Evolutionary conservation across 345 rosid genomes (phyloP), one percentile per base, ranked within the genome.

Genomic region (Brassica cretica): DNA sequence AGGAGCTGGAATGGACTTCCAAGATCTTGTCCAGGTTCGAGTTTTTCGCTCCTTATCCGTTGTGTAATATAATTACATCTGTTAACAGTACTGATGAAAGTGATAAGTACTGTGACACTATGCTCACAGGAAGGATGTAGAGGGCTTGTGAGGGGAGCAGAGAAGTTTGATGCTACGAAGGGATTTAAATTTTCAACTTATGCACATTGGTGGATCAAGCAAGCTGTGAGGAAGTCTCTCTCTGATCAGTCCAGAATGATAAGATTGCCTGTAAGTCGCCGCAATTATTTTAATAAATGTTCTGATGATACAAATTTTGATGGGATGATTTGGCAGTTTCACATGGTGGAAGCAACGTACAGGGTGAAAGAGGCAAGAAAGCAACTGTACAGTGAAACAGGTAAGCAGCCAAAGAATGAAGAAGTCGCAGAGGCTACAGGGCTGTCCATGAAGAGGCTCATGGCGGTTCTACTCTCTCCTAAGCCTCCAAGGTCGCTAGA

Each of bases 131-230:
- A 89, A 87, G 99, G 99, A 66, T 92, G 98, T 21, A 90, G 94
- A 73, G 99, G 99, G 56, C 98, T 95, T 77, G 84, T 90, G 39
- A 85, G 89, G 79, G 98, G 97, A 65, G 78, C 96, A 33, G 99
- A 92, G 85, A 95, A 90, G 83, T 95, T 95, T 80, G 99, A 95
- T 83, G 96, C 92, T 61, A 88, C 97, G 55, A 95, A 88, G 72
- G 99, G 99, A 79, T 95, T 92, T 81, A 95, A 92, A 82, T 92
- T 95, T 79, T 95, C 99, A 51, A 95, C 99, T 7, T 95, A 95
- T 79, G 99, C 93, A 8, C 97, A 95, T 71, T 95, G 99, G 98
- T 95, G 99, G 99, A 91, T 93, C 70, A 95, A 86, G 71, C 99
- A 95, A 84, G 93, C 99, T 11, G 89, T 95, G 67, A 77, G 97